Conservation (phyloP, 306 rosid genomes). For the Dalbergia cochinchinensis region DNA sequence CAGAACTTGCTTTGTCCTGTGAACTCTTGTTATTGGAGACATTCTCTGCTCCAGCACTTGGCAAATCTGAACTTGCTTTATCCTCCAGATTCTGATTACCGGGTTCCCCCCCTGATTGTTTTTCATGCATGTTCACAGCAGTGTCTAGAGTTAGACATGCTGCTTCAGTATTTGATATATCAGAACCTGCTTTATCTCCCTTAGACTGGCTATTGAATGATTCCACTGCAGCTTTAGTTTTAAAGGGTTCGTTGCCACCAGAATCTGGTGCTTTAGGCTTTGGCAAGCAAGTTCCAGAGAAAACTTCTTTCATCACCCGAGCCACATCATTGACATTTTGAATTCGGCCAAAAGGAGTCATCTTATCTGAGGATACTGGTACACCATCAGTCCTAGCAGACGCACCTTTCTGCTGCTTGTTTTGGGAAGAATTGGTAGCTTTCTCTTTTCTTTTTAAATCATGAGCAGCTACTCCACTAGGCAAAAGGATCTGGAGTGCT, state of each 20-base stretch:
- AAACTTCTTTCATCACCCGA: conserved; percentile 98
- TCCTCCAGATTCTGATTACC: neutral
- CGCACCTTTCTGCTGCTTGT: conserved; percentile 65
- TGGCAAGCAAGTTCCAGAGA: conserved; percentile 83
- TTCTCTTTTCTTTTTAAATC: conserved; percentile 81
- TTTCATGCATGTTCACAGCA: neutral
- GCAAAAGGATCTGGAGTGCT: conserved; percentile 56
- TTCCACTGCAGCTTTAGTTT: conserved; percentile 48
- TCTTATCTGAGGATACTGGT: conserved; percentile 71
- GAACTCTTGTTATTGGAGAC: conserved; percentile 18
- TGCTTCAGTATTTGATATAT: conserved; percentile 5
- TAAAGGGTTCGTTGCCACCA: conserved; percentile 59
- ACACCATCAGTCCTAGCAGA: conserved; percentile 59
- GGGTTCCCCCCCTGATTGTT: neutral
- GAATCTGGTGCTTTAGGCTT: conserved; percentile 68
- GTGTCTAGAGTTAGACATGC: neutral
- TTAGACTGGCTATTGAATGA: conserved; percentile 31
- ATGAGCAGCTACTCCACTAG: conserved; percentile 59
- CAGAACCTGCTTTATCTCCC: conserved; percentile 1
- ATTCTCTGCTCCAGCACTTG: conserved; percentile 4
- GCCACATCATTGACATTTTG: conserved; percentile 94
- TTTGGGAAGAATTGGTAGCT: conserved; percentile 56
- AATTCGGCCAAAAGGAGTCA: conserved; percentile 68
- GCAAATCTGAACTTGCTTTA: neutral
- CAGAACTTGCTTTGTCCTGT: neutral